Percentiles rank a stretch among this genome's conserved stretches.
Evolutionary conservation across 306 rosid genomes (phyloP).

Genomic region (Sesbania bispinosa): DNA sequence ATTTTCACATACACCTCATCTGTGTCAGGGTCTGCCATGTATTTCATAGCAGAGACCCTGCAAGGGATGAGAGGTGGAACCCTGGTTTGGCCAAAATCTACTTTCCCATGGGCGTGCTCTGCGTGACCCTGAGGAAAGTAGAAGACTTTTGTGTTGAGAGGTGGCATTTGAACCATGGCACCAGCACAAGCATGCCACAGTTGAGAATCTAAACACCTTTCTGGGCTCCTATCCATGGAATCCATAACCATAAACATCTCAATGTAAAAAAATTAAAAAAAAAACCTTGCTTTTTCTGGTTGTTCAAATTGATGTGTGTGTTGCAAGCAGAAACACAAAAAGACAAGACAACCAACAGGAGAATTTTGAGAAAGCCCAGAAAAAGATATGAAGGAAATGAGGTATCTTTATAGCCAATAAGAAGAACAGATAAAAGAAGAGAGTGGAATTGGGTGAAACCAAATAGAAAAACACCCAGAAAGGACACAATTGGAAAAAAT

Average conservation of each 20-base stretch:
- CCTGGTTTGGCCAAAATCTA: slow-evolving; percentile 51
- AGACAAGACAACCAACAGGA: no score
- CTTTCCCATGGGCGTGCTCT: slow-evolving; percentile 57
- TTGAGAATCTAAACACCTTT: slow-evolving; percentile 74
- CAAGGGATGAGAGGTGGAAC: slow-evolving; percentile 62
- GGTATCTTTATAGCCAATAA: no score
- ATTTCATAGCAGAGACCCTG: slow-evolving; percentile 56
- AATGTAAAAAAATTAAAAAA: not conserved
- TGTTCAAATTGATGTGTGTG: slow-evolving; percentile 13
- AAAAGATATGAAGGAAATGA: not conserved
- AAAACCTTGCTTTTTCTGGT: not conserved
- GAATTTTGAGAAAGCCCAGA: slow-evolving; percentile 1
- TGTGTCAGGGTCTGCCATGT: slow-evolving; percentile 86
- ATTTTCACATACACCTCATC: slow-evolving; percentile 86
- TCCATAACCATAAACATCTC: slow-evolving; percentile 55
- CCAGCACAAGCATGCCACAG: slow-evolving; percentile 98
- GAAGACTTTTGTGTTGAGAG: slow-evolving; percentile 68
- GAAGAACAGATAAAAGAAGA: no score
- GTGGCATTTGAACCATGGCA: slow-evolving; percentile 93
- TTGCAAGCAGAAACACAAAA: no score
- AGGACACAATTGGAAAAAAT: not conserved
- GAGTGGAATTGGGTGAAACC: no score
- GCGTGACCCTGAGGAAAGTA: slow-evolving; percentile 98
- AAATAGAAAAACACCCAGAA: not conserved
- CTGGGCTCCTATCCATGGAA: slow-evolving; percentile 46